Conservation (phyloP, 2,329 filamentous ascomycete genomes). For the Clonostachys chloroleuca region DNA sequence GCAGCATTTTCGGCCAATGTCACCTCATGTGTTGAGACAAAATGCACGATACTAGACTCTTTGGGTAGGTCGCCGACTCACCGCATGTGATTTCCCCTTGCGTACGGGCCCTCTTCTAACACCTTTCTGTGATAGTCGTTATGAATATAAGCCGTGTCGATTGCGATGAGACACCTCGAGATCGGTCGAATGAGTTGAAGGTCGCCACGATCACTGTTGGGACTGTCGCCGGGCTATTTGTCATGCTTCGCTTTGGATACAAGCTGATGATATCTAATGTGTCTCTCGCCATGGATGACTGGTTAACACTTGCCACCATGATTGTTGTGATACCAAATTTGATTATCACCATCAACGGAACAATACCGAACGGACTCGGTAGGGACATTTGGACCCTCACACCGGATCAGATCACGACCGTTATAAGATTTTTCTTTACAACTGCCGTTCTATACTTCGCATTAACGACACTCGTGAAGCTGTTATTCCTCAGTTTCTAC, state of each 20-base stretch:
- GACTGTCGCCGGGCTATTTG: conserved; percentile 22
- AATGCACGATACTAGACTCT: conserved; percentile 9
- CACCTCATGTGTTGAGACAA: conserved; percentile 1
- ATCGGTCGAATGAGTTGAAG: too few species aligned
- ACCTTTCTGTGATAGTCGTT: too few species aligned
- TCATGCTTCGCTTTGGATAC: conserved; percentile 28
- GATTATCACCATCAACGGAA: conserved; percentile 19
- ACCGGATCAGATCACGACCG: conserved; percentile 31
- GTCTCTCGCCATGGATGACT: conserved; percentile 8
- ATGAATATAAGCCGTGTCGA: too few species aligned
- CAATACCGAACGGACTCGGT: conserved; percentile 36
- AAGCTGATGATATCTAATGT: conserved; percentile 17
- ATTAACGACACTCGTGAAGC: conserved; percentile 39
- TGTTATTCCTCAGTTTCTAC: conserved; percentile 50
- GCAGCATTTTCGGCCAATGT: neutral
- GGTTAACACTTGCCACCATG: conserved; percentile 4
- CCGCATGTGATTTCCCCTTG: neutral
- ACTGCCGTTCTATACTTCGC: conserved; percentile 40
- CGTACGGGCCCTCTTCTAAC: neutral
- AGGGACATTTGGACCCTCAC: conserved; percentile 45
- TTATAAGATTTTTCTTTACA: conserved; percentile 36
- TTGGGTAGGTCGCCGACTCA: conserved; percentile 4
- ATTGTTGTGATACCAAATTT: conserved; percentile 11
- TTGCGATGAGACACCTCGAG: too few species aligned
- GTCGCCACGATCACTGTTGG: too few species aligned